Percentiles rank a stretch among this genome's conserved stretches.
Conservation (phyloP, 2,329 filamentous ascomycete species). For the Pseudocercospora fijiensis region DNA sequence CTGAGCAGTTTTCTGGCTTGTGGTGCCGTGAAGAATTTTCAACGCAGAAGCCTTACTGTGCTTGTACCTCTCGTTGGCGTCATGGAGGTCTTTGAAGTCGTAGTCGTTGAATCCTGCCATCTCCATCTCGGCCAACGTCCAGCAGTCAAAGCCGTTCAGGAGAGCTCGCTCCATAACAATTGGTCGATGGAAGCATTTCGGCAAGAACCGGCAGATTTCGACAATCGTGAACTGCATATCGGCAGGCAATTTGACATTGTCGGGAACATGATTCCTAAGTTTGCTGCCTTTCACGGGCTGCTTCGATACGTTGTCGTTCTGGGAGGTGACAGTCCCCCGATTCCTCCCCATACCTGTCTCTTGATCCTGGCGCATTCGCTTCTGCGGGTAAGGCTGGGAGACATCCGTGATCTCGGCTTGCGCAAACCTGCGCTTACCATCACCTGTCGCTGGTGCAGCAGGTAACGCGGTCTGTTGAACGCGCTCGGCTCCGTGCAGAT, state of each 20-base stretch:
- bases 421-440: not conserved
- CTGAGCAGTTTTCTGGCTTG: not conserved
- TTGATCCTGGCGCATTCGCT: not conserved
- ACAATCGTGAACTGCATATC: not conserved
- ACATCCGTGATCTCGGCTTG: not conserved
- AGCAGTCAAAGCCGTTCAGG: not conserved
- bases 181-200: not conserved
- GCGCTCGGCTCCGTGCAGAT: not conserved
- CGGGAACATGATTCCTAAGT: not conserved
- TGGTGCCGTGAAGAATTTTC: not conserved
- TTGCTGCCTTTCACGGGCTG: not conserved
- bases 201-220: not conserved
- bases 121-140: not conserved
- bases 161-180: not conserved
- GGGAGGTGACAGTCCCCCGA: not conserved
- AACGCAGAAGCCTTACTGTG: not conserved
- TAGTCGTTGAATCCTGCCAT: not conserved
- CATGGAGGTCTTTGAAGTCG: not conserved
- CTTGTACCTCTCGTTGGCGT: not conserved
- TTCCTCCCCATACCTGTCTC: not conserved
- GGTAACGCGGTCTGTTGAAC: not conserved
- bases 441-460: not conserved
- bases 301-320: not conserved
- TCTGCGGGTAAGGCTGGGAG: not conserved
- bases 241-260: not conserved